Evolutionary conservation across 202 grass and related monocot species (phyloP), one percentile per base, ranked within the genome.

Genomic region (Hordeum pubiflorum): DNA sequence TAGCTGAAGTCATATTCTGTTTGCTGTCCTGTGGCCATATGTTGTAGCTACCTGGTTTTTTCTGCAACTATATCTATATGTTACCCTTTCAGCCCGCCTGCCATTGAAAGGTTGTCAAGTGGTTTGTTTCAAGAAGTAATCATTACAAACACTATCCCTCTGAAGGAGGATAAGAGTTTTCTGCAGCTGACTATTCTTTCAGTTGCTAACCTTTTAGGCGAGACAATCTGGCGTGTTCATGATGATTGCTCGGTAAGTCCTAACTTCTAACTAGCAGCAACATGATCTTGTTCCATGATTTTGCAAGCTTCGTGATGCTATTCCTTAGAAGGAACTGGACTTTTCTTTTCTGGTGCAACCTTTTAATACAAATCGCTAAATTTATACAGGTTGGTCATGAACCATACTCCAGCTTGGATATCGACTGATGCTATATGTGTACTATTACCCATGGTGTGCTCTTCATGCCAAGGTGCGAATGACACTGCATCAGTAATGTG

Each of bases 111-210:
- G 64, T 81, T 98, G 82, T 98, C 92, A 63, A 94, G 95, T 73
- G 92, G 92, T 58, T 72, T 98, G 58, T 93, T 98, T 86, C 92
- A 98, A 85, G 95, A 98, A 92, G 95, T 94, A 50, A 98, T 98
- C 18, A 86, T 94, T 46, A 98, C 95, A 62, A 98, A 98, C 80
- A 93, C 95, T 18, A 91, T 97, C 26, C 92, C 95, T 67, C 59
- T 98, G 20, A 71, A 84, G 80, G 92, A 94, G 59, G 86, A 88
- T 20, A 89, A 89, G 70, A 91, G n/a, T 69, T 98, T 98, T 52
- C 92, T 90, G 31, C 92, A 91, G 66, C 26, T 98, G 68, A 98
- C 95, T 0, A 86, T 94, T 56, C 88, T 98, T 21, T 98, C 95
- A 69, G 92, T 98, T 13, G 95, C 95, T 9, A 94, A 94, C 86